Conservation (phyloP, 108 stramenopile species). For the Cylindrotheca fusiformis region DNA sequence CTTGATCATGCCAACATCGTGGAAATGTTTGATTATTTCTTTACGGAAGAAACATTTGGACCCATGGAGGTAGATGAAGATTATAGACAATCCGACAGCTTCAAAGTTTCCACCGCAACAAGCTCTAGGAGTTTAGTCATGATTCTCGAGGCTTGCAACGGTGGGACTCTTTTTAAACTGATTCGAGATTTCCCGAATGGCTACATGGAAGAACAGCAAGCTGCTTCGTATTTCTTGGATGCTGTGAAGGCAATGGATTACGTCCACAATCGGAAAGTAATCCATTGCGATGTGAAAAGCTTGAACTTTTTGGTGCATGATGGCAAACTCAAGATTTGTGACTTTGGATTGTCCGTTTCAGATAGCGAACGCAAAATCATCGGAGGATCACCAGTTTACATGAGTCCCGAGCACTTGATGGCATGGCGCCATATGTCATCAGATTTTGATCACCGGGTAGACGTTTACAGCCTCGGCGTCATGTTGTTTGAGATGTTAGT, state of each 20-base stretch:
- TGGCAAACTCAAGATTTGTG: slow-evolving; percentile 17
- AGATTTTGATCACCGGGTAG: slow-evolving; percentile 28
- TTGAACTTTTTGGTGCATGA: slow-evolving; percentile 19
- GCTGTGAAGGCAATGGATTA: slow-evolving; percentile 9
- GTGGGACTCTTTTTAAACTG: slow-evolving; percentile 8
- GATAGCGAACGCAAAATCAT: slow-evolving; percentile 14
- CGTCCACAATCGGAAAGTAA: slow-evolving; percentile 6
- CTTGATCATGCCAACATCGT: slow-evolving; percentile 17
- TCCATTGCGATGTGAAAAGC: slow-evolving; percentile 26
- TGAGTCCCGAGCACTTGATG: slow-evolving; percentile 32
- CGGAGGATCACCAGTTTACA: slow-evolving; percentile 24
- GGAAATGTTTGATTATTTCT: slow-evolving; percentile 28
- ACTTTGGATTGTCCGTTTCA: slow-evolving; percentile 28
- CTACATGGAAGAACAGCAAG: not conserved
- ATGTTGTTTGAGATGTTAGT: slow-evolving; percentile 28
- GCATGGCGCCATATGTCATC: slow-evolving; percentile 25
- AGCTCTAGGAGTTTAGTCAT: slow-evolving; percentile 6
- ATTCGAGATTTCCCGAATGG: slow-evolving; percentile 3
- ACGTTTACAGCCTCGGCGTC: slow-evolving; percentile 35
- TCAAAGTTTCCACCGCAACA: not conserved
- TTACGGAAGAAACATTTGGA: slow-evolving; percentile 6
- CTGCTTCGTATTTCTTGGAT: not conserved
- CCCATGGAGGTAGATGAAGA: not conserved
- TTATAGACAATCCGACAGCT: not conserved
- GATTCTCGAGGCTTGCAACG: slow-evolving; percentile 22